Evolutionary conservation across 371 early-diverging fungal genomes (phyloP).

Genomic region (Funneliformis caledonium): DNA sequence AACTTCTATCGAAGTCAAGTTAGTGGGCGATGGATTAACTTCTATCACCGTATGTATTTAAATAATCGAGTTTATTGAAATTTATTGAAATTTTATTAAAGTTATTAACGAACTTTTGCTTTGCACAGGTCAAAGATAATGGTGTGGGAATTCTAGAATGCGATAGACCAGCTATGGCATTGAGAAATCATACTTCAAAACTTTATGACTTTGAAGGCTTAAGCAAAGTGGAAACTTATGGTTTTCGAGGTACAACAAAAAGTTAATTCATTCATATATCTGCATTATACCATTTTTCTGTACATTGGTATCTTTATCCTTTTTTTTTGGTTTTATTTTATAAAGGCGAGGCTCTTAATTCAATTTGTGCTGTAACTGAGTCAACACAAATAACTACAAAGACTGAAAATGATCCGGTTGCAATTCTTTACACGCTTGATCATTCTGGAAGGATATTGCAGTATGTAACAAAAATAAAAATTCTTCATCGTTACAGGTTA

Average conservation of each 20-base stretch:
- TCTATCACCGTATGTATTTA: constrained; percentile 6
- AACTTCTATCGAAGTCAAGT: constrained; percentile 1
- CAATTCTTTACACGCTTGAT: constrained; percentile 6
- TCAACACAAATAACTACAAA: constrained; percentile 19
- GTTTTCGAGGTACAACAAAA: constrained; percentile 3
- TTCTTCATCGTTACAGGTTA: background rate
- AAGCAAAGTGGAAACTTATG: background rate
- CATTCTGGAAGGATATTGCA: background rate
- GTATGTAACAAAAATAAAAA: background rate
- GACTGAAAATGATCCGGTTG: constrained; percentile 24
- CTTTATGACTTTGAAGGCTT: background rate
- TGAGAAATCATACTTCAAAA: constrained; percentile 25
- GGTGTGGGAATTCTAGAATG: constrained; percentile 2
- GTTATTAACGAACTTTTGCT: background rate
- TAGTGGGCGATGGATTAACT: constrained; percentile 17
- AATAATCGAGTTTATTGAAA: background rate
- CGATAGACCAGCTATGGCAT: constrained; percentile 21
- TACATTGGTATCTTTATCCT: background rate
- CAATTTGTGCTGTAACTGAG: constrained; percentile 20
- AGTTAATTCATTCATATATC: background rate
- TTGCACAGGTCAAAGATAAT: background rate
- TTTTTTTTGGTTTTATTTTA: background rate
- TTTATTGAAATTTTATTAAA: background rate
- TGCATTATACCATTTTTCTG: too few species aligned
- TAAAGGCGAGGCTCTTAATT: constrained; percentile 21